phyloP scores from a whole-genome alignment of 108 stramenopile genomes.

The Skeletonema marinoi region DNA sequence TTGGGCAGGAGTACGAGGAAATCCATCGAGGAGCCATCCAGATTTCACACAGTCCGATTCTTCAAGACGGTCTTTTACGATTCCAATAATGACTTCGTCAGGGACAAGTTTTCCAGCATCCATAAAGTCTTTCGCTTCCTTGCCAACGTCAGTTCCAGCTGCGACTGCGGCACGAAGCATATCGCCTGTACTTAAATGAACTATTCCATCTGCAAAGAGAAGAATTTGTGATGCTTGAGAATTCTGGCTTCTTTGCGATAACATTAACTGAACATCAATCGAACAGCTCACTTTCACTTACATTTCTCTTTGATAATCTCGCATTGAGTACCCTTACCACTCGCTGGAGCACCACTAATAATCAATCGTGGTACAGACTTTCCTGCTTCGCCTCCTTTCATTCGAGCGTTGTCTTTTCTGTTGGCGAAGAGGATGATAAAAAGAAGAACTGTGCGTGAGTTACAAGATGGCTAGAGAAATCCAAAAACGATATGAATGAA shows the following conservation, averaged over 20 bases:
- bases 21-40: slow-evolving; percentile 98
- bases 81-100: slow-evolving; percentile 94
- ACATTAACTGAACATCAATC: background rate
- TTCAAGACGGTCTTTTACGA: slow-evolving; percentile 82
- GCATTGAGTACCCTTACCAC: slow-evolving; percentile 88
- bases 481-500: no score
- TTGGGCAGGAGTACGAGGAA: slow-evolving; percentile 95
- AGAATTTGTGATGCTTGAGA: background rate
- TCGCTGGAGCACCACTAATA: slow-evolving; percentile 77
- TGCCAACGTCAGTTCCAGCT: slow-evolving; percentile 61
- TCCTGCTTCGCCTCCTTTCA: background rate
- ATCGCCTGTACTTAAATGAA: background rate
- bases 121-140: slow-evolving; percentile 86
- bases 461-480: no score
- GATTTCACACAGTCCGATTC: slow-evolving; percentile 25
- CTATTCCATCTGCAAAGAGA: background rate
- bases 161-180: background rate
- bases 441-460: no score
- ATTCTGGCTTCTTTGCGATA: no score
- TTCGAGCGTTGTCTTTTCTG: slow-evolving; percentile 26
- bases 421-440: no score
- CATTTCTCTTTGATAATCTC: slow-evolving; percentile 63
- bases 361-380: slow-evolving; percentile 46
- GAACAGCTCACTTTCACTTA: background rate
- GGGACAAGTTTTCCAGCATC: slow-evolving; percentile 94